phyloP scores from a whole-genome alignment of 225 moss, liverwort and hornwort species.

The Polytrichum commune region DNA sequence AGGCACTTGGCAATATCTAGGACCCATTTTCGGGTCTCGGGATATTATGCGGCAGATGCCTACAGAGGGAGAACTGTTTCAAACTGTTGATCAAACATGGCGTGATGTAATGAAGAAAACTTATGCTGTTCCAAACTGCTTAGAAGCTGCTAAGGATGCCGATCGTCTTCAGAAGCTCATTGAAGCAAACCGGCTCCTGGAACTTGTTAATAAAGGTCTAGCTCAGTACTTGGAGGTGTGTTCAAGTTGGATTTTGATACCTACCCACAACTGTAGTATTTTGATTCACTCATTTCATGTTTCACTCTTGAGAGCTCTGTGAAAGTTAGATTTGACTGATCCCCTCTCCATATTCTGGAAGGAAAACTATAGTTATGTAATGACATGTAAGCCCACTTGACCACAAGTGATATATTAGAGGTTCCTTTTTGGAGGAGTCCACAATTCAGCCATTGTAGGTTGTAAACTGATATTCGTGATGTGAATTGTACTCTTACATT shows the following conservation, averaged over 20 bases:
- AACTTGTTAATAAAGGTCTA: slow-evolving; percentile 84
- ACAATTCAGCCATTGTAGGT: slow-evolving; percentile 36
- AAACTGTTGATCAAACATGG: slow-evolving; percentile 93
- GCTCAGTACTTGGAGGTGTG: slow-evolving; percentile 82
- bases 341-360: no score
- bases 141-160: slow-evolving; percentile 60
- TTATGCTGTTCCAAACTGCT: slow-evolving; percentile 56
- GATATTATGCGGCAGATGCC: slow-evolving; percentile 98
- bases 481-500: no score
- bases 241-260: no score
- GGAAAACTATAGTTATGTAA: no score
- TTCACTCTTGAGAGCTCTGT: no score
- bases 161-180: slow-evolving; percentile 62
- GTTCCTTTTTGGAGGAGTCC: slow-evolving; percentile 11
- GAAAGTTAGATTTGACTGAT: no score
- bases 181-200: slow-evolving; percentile 81
- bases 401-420: neutral
- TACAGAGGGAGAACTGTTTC: slow-evolving; percentile 79
- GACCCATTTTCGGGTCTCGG: slow-evolving; percentile 84
- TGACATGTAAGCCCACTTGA: no score
- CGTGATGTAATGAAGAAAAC: slow-evolving; percentile 91
- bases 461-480: no score
- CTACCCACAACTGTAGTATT: neutral
- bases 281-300: no score
- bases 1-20: slow-evolving; percentile 91